These are phyloP conservation scores for Brasenia schreberi DNA, from an alignment of 164 flowering plant species.

Conservation along the genomic window DNA sequence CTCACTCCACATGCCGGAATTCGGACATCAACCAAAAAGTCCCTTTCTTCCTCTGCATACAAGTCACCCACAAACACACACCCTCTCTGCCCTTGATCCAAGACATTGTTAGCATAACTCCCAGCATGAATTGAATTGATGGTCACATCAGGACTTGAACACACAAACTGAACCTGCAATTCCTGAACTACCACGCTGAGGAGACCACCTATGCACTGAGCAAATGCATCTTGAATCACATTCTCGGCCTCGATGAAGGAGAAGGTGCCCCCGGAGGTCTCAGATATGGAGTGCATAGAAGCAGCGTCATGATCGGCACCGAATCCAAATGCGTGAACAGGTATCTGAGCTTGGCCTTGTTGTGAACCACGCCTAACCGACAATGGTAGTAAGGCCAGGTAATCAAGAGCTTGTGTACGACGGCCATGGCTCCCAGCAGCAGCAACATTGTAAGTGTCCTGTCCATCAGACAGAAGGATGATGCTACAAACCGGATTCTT, in stretches of 20 bases:
- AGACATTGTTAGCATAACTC: slow-evolving; percentile 39
- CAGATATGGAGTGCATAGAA: slow-evolving; percentile 81
- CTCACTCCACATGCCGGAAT: slow-evolving; percentile 31
- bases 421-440: slow-evolving; percentile 14
- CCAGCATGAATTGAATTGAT: slow-evolving; percentile 63
- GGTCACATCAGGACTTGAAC: slow-evolving; percentile 30
- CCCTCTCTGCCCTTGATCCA: slow-evolving; percentile 26
- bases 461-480: slow-evolving; percentile 86
- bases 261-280: slow-evolving; percentile 91
- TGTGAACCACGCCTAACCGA: slow-evolving; percentile 21
- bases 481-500: slow-evolving; percentile 79
- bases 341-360: slow-evolving; percentile 31
- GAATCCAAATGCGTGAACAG: slow-evolving; percentile 91
- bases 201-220: slow-evolving; percentile 94
- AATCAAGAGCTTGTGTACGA: slow-evolving; percentile 9
- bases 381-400: slow-evolving; percentile 45
- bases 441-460: slow-evolving; percentile 60
- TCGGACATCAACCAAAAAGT: slow-evolving; percentile 51
- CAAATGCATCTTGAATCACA: slow-evolving; percentile 95
- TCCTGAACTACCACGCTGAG: slow-evolving; percentile 83
- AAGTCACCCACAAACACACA: slow-evolving; percentile 61
- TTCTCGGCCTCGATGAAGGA: slow-evolving; percentile 82
- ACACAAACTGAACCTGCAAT: slow-evolving; percentile 37
- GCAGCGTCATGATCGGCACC: slow-evolving; percentile 89
- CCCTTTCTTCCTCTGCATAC: slow-evolving; percentile 93